These are phyloP conservation scores for Blepharisma stoltei DNA, from an alignment of 73 alveolate species.

Conservation along the genomic window DNA sequence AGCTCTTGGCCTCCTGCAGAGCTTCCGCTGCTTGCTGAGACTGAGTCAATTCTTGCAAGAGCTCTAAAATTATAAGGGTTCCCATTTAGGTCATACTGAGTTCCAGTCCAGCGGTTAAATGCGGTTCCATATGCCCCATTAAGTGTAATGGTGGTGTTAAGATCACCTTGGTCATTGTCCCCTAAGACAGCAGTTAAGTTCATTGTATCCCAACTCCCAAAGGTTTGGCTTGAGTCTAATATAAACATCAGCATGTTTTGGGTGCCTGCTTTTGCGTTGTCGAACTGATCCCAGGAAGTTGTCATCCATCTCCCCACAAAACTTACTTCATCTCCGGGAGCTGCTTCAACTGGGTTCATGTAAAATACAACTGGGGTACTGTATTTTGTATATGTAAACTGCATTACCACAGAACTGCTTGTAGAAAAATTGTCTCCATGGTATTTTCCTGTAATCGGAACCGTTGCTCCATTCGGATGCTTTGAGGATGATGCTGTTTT, in stretches of 20 bases:
- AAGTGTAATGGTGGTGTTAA: background rate
- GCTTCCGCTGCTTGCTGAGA: background rate
- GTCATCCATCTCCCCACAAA: constrained; percentile 22
- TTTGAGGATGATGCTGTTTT: too few relatives aligned
- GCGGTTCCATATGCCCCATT: background rate
- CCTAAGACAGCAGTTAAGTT: background rate
- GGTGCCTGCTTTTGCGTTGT: background rate
- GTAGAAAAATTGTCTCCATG: background rate
- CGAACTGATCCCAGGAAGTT: background rate
- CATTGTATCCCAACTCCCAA: background rate
- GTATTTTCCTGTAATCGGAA: background rate
- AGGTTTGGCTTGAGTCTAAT: background rate
- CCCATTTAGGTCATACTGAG: background rate
- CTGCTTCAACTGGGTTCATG: constrained; percentile 12
- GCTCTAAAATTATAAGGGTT: background rate
- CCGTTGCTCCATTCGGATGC: too few relatives aligned
- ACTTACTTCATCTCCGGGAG: constrained; percentile 9
- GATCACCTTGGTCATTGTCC: background rate
- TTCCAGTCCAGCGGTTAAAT: too few relatives aligned
- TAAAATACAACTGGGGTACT: too few relatives aligned
- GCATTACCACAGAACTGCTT: background rate
- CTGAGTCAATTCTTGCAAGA: constrained; percentile 1
- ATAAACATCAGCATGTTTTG: background rate
- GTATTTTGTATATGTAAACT: background rate
- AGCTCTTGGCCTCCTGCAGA: too few relatives aligned